Conservation (phyloP, 495 filamentous ascomycete species). For the Platismatia glauca region DNA sequence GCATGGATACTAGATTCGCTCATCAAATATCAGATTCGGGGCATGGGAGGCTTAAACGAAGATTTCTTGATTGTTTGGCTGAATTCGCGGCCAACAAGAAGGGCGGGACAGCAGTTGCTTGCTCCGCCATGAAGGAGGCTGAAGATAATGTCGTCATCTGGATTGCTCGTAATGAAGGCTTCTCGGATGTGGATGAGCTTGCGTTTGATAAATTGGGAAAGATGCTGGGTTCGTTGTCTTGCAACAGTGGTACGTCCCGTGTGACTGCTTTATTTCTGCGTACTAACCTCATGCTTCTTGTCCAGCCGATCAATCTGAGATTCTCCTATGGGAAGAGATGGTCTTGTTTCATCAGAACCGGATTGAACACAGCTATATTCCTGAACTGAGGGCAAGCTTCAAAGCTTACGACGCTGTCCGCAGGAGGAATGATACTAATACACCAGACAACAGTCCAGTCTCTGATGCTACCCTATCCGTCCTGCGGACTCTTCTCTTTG, state of each 20-base stretch:
- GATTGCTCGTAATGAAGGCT: slow-evolving; percentile 29
- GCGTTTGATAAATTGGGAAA: slow-evolving; percentile 23
- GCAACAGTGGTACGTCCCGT: slow-evolving; percentile 22
- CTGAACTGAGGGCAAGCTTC: slow-evolving; percentile 15
- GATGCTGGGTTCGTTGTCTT: slow-evolving; percentile 21
- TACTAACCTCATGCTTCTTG: slow-evolving; percentile 22
- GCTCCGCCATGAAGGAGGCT: slow-evolving; percentile 24
- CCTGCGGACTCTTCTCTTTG: slow-evolving; percentile 24
- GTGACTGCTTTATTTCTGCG: slow-evolving; percentile 17
- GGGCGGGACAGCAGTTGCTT: slow-evolving; percentile 27
- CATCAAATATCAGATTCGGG: slow-evolving; percentile 29
- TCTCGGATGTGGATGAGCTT: slow-evolving; percentile 24
- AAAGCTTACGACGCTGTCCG: too few relatives aligned
- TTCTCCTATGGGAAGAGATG: slow-evolving; percentile 26
- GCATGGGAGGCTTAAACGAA: slow-evolving; percentile 27
- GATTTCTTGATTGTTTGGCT: slow-evolving; percentile 28
- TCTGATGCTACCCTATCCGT: slow-evolving; percentile 22
- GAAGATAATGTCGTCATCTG: slow-evolving; percentile 26
- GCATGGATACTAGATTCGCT: slow-evolving; percentile 25
- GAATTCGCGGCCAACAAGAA: slow-evolving; percentile 29
- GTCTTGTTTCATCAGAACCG: slow-evolving; percentile 27
- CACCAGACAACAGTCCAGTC: slow-evolving; percentile 10
- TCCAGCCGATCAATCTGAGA: slow-evolving; percentile 23
- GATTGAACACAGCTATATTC: slow-evolving; percentile 26
- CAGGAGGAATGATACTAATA: too few relatives aligned